These are phyloP conservation scores for Pseudopithomyces maydicus DNA, from an alignment of 2,329 filamentous ascomycete species.

Conservation along the genomic window DNA sequence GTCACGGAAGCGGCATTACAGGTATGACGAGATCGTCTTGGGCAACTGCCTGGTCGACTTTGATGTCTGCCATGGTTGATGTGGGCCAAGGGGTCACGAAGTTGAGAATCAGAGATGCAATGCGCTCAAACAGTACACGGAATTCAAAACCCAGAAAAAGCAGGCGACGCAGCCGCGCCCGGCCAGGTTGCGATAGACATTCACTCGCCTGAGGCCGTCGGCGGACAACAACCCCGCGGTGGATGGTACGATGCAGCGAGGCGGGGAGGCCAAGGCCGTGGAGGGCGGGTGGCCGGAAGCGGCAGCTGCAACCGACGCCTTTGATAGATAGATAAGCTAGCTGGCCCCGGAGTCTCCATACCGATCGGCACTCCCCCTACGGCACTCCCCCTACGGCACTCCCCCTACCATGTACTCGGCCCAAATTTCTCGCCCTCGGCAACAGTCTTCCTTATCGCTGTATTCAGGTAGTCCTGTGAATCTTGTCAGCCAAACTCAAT, in stretches of 20 bases:
- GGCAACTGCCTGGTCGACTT: slow-evolving; percentile 41
- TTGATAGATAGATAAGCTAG: not conserved
- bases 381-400: not conserved
- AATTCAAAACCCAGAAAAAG: too few relatives aligned
- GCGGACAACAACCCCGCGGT: slow-evolving; percentile 28
- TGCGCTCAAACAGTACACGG: not conserved
- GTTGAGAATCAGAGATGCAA: not conserved
- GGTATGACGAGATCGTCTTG: slow-evolving; percentile 48
- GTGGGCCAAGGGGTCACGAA: too few relatives aligned
- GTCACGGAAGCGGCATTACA: slow-evolving; percentile 21
- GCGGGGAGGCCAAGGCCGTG: slow-evolving; percentile 10
- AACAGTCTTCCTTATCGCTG: slow-evolving; percentile 24
- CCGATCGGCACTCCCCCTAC: not conserved
- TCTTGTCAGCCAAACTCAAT: not conserved
- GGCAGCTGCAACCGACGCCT: not conserved
- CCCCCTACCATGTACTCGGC: slow-evolving; percentile 52
- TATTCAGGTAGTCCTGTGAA: slow-evolving; percentile 43
- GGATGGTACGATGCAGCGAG: slow-evolving; percentile 14
- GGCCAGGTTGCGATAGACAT: slow-evolving; percentile 1
- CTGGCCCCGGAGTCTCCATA: too few relatives aligned
- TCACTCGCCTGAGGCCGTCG: slow-evolving; percentile 9
- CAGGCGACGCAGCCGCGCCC: not conserved
- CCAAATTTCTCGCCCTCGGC: slow-evolving; percentile 48
- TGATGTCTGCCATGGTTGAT: slow-evolving; percentile 26
- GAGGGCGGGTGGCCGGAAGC: slow-evolving; percentile 19